These are phyloP conservation scores for Diaporthe destruens DNA, from an alignment of 2,329 filamentous ascomycete genomes.

Conservation along the genomic window DNA sequence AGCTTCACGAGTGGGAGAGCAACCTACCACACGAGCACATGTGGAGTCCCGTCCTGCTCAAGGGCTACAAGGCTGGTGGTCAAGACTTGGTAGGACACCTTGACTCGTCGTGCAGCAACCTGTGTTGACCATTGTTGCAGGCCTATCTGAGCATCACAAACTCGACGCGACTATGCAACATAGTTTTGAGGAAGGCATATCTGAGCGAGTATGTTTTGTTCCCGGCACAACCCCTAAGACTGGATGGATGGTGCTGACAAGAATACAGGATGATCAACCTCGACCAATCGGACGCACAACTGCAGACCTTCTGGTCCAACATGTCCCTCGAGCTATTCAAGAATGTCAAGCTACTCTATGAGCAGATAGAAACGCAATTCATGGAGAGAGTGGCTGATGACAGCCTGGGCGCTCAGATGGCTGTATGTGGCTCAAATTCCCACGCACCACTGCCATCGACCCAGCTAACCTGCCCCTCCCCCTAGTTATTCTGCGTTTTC, in stretches of 20 bases:
- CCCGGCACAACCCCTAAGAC: not conserved
- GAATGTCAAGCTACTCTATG: constrained; percentile 61
- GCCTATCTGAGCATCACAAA: constrained; percentile 68
- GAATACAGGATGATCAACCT: constrained; percentile 57
- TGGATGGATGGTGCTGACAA: not conserved
- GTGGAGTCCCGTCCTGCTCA: constrained; percentile 59
- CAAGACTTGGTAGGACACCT: constrained; percentile 60
- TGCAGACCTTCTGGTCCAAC: constrained; percentile 56
- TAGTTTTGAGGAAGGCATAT: constrained; percentile 67
- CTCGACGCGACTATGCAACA: constrained; percentile 68
- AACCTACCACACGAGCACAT: constrained; percentile 61
- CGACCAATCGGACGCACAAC: constrained; percentile 53
- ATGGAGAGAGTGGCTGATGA: constrained; percentile 59
- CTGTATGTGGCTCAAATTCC: constrained; percentile 50
- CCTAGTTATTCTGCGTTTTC: constrained; percentile 64
- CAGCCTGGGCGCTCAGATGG: constrained; percentile 66
- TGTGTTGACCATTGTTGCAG: constrained; percentile 47
- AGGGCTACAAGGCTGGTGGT: constrained; percentile 60
- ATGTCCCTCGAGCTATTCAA: constrained; percentile 63
- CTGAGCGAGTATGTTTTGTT: constrained; percentile 60
- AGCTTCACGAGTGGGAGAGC: constrained; percentile 62
- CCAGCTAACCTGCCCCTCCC: not conserved
- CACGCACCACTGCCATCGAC: too few species aligned
- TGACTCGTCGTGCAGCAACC: not conserved
- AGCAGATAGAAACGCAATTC: constrained; percentile 66